Evolutionary conservation across 805 yeast genomes (phyloP).

Genomic region (Yamadazyma tumulicola): DNA sequence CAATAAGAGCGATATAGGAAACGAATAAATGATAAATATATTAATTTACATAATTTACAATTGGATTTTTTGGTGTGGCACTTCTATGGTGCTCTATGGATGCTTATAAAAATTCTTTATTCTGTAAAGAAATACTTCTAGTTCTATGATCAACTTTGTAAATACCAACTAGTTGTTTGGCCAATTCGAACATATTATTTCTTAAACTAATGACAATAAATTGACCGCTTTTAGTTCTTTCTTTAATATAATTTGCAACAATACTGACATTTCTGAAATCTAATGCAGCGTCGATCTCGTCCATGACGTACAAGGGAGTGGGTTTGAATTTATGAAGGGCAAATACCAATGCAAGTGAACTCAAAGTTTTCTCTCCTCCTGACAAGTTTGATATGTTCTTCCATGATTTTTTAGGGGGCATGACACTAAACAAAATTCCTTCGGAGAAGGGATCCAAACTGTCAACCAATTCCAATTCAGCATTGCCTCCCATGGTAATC

Average conservation of each 20-base stretch:
- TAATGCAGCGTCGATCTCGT: slow-evolving; percentile 97
- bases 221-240: slow-evolving; percentile 93
- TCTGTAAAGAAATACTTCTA: slow-evolving; percentile 71
- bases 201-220: slow-evolving; percentile 92
- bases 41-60: slow-evolving; percentile 1
- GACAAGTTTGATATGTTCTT: slow-evolving; percentile 89
- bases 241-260: slow-evolving; percentile 95
- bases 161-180: slow-evolving; percentile 91
- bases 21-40: too few species aligned
- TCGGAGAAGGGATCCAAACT: slow-evolving; percentile 97
- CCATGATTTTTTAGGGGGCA: slow-evolving; percentile 99
- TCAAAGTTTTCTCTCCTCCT: slow-evolving; percentile 96
- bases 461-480: slow-evolving; percentile 93
- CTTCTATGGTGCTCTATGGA: too few species aligned
- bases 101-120: slow-evolving; percentile 44
- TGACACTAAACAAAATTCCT: slow-evolving; percentile 93
- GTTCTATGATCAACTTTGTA: slow-evolving; percentile 93
- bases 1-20: background rate
- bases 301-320: slow-evolving; percentile 97
- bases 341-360: slow-evolving; percentile 92
- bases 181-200: slow-evolving; percentile 96
- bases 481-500: slow-evolving; percentile 99
- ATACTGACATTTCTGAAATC: slow-evolving; percentile 96
- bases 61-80: too few species aligned
- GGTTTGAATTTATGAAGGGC: slow-evolving; percentile 96